Base-by-base conservation (phyloP, 805 yeast genomes). In the Metschnikowia cerradonensis region DNA sequence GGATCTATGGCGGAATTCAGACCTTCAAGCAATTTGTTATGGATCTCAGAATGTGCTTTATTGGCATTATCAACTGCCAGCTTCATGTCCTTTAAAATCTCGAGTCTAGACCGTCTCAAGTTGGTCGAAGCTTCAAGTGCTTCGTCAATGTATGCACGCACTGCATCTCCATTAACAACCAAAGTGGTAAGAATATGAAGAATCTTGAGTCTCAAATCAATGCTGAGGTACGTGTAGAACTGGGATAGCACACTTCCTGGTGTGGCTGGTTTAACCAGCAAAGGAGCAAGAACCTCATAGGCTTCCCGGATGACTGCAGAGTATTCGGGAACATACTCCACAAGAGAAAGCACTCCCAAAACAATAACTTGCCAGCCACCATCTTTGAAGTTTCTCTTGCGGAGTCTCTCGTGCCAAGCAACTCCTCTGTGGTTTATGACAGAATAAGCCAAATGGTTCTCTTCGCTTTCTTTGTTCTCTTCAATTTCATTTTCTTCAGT, bases 341-440 rank as follows among this genome's bases (percentile, higher is more conserved):
- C 81, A 45, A 76, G 72, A 19, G 82, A 80, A 39, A 91, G 73
- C 2, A 90, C 73, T 32, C 96, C 96, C 45, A 90, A 65, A 40
- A 91, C 66, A 40, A 86, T 79, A 38, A 86, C 76, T 59, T 89
- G 85, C 97, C 97, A 92, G 49, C 82, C 82, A 3, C 96, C 96
- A 60, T 89, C 90, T 59, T 78, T 82, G 65, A 88, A 94, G 55
- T 80, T 79, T 49, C 96, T 80, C 49, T 80, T 83, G 13, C 83
- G 78, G 17, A 92, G 73, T 38, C 95, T 73, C 31, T 87, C 95
- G 52, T 83, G 80, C 97, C 98, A 94, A 11, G 83, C 67, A 0
- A 71, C 68, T 40, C 83, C 83, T 49, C 85, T 73, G 64, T 81
- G 79, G 51, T 83, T 80, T 58, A 87, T 68, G 3, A 72, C 67